Conservation (phyloP, 495 filamentous ascomycete species). For the Daldinia caldariorum region DNA sequence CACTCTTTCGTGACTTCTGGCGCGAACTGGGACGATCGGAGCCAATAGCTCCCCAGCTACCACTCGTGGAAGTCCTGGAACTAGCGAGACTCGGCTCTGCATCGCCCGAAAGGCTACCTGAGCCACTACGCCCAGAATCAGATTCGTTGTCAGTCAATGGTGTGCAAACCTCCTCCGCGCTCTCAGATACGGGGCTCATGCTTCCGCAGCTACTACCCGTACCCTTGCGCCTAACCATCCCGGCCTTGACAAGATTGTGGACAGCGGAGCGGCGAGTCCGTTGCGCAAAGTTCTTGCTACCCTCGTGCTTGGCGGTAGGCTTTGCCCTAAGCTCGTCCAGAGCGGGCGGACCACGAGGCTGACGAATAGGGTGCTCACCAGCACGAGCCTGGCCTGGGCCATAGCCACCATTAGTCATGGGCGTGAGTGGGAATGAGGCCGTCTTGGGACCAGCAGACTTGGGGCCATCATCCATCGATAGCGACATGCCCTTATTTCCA, state of each 20-base stretch:
- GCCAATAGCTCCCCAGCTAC: conserved; percentile 77
- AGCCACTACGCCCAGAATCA: conserved; percentile 80
- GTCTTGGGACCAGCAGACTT: conserved; percentile 80
- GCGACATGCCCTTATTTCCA: conserved; percentile 66
- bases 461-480: conserved; percentile 63
- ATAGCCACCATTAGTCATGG: conserved; percentile 81
- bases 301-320: conserved; percentile 93
- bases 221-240: conserved; percentile 82
- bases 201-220: conserved; percentile 72
- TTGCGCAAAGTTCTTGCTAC: conserved; percentile 97
- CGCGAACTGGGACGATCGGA: conserved; percentile 73
- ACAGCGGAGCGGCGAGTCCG: conserved; percentile 93
- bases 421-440: conserved; percentile 79
- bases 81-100: conserved; percentile 75
- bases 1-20: conserved; percentile 71
- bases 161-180: conserved; percentile 73
- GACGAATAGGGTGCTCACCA: conserved; percentile 93
- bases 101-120: conserved; percentile 82
- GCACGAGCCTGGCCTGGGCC: conserved; percentile 92
- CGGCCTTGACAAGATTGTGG: conserved; percentile 88
- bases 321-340: conserved; percentile 90
- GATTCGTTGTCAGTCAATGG: conserved; percentile 80
- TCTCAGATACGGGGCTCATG: conserved; percentile 88
- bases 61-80: conserved; percentile 78
- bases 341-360: conserved; percentile 90